Evolutionary conservation across 164 flowering plant genomes (phyloP).

Genomic region (Piper betle): DNA sequence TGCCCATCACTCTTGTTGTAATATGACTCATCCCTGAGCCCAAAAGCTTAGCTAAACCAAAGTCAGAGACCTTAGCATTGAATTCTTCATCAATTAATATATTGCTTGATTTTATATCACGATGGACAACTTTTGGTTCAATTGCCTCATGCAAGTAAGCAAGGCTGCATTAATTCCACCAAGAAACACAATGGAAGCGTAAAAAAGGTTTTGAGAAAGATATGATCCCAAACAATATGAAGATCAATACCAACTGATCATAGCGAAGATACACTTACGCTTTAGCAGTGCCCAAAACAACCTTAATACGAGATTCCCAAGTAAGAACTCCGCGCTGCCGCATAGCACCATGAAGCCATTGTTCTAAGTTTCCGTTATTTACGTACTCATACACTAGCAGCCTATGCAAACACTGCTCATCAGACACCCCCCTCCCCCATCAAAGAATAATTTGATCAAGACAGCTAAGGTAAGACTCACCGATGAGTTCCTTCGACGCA

Average conservation of each 20-base stretch:
- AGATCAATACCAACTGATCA: too few relatives aligned
- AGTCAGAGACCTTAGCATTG: slow-evolving; percentile 39
- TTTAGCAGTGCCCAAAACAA: slow-evolving; percentile 25
- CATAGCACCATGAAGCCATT: slow-evolving; percentile 35
- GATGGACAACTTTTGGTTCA: slow-evolving; percentile 42
- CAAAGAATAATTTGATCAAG: neutral
- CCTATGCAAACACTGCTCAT: slow-evolving; percentile 4
- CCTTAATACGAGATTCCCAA: slow-evolving; percentile 34
- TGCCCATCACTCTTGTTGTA: slow-evolving; percentile 36
- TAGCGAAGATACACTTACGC: slow-evolving; percentile 16
- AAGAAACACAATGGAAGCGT: too few relatives aligned
- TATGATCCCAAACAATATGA: too few relatives aligned
- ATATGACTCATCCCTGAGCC: slow-evolving; percentile 38
- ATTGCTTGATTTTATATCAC: slow-evolving; percentile 43
- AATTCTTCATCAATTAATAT: slow-evolving; percentile 29
- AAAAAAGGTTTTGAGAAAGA: too few relatives aligned
- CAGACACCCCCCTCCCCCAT: neutral
- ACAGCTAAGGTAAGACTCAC: neutral
- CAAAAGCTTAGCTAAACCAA: slow-evolving; percentile 45
- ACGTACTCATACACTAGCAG: slow-evolving; percentile 15
- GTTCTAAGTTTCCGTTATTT: slow-evolving; percentile 16
- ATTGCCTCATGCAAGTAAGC: slow-evolving; percentile 46
- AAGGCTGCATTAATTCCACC: slow-evolving; percentile 33
- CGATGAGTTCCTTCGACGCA: slow-evolving; percentile 15
- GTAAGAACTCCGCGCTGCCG: slow-evolving; percentile 19